Conservation (phyloP, 441 rosid species). For the Erodium moschatum region DNA sequence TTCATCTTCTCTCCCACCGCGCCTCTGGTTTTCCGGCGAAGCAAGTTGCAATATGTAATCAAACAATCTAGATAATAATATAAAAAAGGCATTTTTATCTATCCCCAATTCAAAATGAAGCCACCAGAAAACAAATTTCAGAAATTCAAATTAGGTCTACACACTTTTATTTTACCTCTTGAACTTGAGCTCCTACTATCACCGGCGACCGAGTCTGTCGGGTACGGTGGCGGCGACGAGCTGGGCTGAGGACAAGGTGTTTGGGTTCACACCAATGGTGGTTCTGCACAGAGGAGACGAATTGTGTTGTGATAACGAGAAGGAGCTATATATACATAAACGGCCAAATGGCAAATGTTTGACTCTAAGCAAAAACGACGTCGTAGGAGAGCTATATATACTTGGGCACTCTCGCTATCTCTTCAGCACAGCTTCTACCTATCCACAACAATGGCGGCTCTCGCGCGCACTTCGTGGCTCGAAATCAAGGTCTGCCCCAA, state of each 20-base stretch:
- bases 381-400: not conserved
- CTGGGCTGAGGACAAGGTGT: not conserved
- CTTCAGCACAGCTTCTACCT: not conserved
- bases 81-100: not conserved
- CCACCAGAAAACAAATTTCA: not conserved
- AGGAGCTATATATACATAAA: too few species aligned
- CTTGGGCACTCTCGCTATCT: not conserved
- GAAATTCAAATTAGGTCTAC: not conserved
- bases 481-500: constrained; percentile 11
- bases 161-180: not conserved
- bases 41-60: not conserved
- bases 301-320: not conserved
- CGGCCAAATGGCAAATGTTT: too few species aligned
- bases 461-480: constrained; percentile 14
- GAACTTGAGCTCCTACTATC: not conserved
- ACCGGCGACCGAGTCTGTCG: not conserved
- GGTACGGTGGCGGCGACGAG: not conserved
- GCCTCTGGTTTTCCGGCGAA: not conserved
- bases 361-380: not conserved
- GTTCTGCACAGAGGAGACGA: not conserved
- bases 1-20: not conserved
- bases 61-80: too few species aligned
- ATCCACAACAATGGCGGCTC: constrained; percentile 13
- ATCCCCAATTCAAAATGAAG: not conserved
- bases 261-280: not conserved